Conservation (phyloP, 768 basidiomycete species). For the Leccinum ochraceum region DNA sequence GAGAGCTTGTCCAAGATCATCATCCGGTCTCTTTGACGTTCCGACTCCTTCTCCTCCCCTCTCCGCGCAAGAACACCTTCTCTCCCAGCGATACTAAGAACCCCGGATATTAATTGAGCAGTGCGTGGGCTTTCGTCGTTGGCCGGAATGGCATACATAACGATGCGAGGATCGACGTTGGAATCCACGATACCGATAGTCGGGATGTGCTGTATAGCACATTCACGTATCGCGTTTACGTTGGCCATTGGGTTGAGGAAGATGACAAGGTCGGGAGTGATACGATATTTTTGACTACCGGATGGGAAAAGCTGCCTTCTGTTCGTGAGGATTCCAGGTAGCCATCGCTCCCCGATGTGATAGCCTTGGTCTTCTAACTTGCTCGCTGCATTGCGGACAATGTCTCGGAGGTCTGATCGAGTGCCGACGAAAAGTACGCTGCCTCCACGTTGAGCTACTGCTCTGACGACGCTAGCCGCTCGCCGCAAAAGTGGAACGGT, state of each 20-base stretch:
- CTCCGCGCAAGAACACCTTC: conserved; percentile 60
- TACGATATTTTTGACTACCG: conserved; percentile 50
- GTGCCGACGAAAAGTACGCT: conserved; percentile 91
- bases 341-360: conserved; percentile 86
- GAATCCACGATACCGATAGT: conserved; percentile 95
- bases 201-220: conserved; percentile 84
- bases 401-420: conserved; percentile 70
- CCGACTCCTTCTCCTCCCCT: conserved; percentile 29
- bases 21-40: conserved; percentile 28
- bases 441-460: conserved; percentile 78
- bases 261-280: conserved; percentile 85
- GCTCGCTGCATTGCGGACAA: conserved; percentile 77
- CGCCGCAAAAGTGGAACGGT: conserved; percentile 90
- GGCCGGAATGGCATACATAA: conserved; percentile 98
- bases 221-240: conserved; percentile 87
- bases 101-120: conserved; percentile 87
- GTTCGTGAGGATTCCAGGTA: conserved; percentile 95
- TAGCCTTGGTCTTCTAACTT: conserved; percentile 81
- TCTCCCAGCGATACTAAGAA: conserved; percentile 85
- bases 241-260: conserved; percentile 90
- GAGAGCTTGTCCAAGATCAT: conserved; percentile 29
- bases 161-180: conserved; percentile 91
- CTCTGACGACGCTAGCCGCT: conserved; percentile 84
- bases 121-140: conserved; percentile 94
- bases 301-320: conserved; percentile 71